A percentile compares a stretch with the other conserved stretches of the same genome.
phyloP scores from a whole-genome alignment of 2,329 filamentous ascomycete genomes.

The Zymoseptoria passerinii region DNA sequence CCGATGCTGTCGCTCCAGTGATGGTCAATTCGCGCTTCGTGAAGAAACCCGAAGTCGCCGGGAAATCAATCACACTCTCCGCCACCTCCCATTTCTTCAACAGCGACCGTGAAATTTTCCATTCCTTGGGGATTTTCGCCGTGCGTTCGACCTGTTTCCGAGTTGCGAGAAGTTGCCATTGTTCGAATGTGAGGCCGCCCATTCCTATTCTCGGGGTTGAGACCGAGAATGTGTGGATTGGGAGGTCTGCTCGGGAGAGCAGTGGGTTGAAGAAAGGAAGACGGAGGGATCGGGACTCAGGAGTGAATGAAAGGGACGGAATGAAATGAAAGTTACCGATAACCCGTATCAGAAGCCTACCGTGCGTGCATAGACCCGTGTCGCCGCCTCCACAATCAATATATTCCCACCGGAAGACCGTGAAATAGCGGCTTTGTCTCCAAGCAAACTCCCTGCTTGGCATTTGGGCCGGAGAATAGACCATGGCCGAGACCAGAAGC shows the following conservation, averaged over 20 bases:
- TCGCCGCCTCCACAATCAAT: neutral
- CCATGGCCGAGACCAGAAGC: neutral
- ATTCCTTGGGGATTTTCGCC: slow-evolving; percentile 36
- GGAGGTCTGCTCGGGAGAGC: neutral
- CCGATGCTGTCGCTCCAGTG: slow-evolving; percentile 39
- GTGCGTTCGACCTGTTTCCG: slow-evolving; percentile 36
- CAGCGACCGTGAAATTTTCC: slow-evolving; percentile 32
- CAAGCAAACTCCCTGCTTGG: neutral
- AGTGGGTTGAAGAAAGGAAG: neutral
- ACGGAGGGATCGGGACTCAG: neutral
- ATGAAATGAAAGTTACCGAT: neutral
- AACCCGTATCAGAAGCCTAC: neutral
- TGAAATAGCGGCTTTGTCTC: neutral
- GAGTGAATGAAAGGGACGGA: neutral
- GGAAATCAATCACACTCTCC: slow-evolving; percentile 22
- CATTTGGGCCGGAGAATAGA: neutral
- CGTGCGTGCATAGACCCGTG: neutral
- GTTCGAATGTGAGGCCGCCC: slow-evolving; percentile 3
- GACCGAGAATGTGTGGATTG: neutral
- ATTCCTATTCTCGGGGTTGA: neutral
- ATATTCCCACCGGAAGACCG: neutral
- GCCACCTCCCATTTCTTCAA: slow-evolving; percentile 42
- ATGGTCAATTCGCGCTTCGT: slow-evolving; percentile 42
- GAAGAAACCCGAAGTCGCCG: slow-evolving; percentile 6
- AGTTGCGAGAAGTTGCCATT: slow-evolving; percentile 34